Base-by-base conservation (phyloP, 2,329 filamentous ascomycete genomes). In the Aspergillus eucalypticola region DNA sequence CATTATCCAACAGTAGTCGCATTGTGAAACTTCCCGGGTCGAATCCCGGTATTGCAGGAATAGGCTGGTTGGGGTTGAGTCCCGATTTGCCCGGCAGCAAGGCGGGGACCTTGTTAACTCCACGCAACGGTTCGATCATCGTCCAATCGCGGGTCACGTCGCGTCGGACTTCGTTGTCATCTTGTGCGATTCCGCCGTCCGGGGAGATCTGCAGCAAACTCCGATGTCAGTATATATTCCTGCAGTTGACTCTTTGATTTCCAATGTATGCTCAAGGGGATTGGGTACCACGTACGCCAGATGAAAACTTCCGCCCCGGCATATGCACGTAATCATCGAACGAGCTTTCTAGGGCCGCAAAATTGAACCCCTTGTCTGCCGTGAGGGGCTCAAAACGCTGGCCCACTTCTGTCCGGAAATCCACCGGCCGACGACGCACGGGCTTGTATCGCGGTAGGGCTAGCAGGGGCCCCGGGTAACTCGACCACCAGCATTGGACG, bases 261-360 rank as follows among this genome's bases (percentile, higher is more conserved):
- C 32, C 32, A 15, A 15, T 11, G 10, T 11, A 35, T 11, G 10
- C 32, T 35, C 32, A 13, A 13, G 32, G 32, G 32, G 15, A 35
- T 13, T 35, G 32, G 32, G 32, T 35, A 35, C 10, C 17, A 63
- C 66, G 41, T 63, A 71, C 69, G 42, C 64, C 63, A 15, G 62
- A 61, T 3, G 74, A 71, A 61, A 75, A 77, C 23, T 75, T 75
- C 29, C 76, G 78, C 5, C 79, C 79, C 5, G 79, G 78, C 74
- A 81, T 76, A 38, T 70, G 72, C 2, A 81, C 78, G 58, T 81
- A 82, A 21, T 80, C 75, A 48, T 82, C 78, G 41, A 82, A 73
- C 8, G 67, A 70, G 53, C 69, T 73, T 39, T 73, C 74, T 27
- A 82, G 53, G 10, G 72, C 71, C 3, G 79, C 79, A 66, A 81